Evolutionary conservation across 805 yeast species (phyloP).

Genomic region (Lipomyces mesembrius): DNA sequence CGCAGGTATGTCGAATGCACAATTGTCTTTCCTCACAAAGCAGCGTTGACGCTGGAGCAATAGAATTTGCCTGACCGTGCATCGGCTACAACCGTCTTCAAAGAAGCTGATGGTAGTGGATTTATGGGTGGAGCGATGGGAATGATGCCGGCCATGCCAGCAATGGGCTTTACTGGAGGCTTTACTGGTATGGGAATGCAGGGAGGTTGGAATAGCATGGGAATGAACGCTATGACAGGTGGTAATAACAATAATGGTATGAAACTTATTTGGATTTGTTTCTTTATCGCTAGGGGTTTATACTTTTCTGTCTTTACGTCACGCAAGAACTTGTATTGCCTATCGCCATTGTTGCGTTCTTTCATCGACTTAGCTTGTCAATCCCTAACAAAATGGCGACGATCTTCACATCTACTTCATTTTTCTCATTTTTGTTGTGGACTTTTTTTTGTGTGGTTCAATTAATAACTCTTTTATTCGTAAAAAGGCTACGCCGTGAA

Average conservation of each 20-base stretch:
- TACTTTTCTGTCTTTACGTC: not conserved
- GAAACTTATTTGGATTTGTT: slow-evolving; percentile 2
- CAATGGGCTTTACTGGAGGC: slow-evolving; percentile 2
- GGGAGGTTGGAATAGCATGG: slow-evolving; percentile 8
- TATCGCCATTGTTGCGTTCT: not conserved
- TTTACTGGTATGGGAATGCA: slow-evolving; percentile 12
- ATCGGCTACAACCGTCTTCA: not conserved
- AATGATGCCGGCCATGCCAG: slow-evolving; percentile 4
- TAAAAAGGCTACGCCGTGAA: slow-evolving; percentile 16
- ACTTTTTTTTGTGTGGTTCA: not conserved
- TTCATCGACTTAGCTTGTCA: not conserved
- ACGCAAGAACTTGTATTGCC: not conserved
- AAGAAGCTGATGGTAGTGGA: not conserved
- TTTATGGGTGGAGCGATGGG: slow-evolving; percentile 1
- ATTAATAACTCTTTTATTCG: slow-evolving; percentile 9
- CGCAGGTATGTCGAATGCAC: not conserved
- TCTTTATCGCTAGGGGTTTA: too few species aligned
- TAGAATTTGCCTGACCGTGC: not conserved
- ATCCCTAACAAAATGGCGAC: not conserved
- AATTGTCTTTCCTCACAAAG: not conserved
- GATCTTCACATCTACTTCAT: not conserved
- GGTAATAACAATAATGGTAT: slow-evolving; percentile 13
- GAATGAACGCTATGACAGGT: not conserved
- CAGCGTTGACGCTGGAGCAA: not conserved
- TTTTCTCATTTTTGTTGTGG: not conserved